Evolutionary conservation across 2,329 filamentous ascomycete genomes (phyloP), one percentile per base, ranked within the genome.

Genomic region (Penicillium sp.): DNA sequence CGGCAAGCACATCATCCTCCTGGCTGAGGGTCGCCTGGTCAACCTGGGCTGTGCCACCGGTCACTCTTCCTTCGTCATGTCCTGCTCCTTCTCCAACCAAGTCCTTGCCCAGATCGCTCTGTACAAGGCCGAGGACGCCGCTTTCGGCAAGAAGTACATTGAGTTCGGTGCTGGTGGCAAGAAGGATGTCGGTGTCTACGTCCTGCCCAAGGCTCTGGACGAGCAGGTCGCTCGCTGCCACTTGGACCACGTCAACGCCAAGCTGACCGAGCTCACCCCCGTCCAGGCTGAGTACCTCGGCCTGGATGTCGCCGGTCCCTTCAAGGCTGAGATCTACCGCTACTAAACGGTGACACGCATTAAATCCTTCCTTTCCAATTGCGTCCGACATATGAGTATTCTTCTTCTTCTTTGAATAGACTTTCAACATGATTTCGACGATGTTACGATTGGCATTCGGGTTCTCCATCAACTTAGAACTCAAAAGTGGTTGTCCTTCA

Each of bases 81-180:
- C 92, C 69, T 99, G 94, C 89, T 97, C 93, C 61, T 99, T 99
- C 89, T 96, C 92, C 85, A 99, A 99, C 89, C 94, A 99, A 85
- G 94, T 97, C 69, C 90, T 99, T 76, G 94, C 94, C 65, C 94
- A 99, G 84, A 97, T 99, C 81, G 88, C 96, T 83, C 83, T 99
- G 71, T 99, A 80, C 89, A 97, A 97, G 89, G 88, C 86, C 70
- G 83, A 88, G 69, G 92, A 97, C 75, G 84, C 84, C 74, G 88
- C 81, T 52, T 99, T 96, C 76, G 85, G 88, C 78, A 81, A 90
- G 80, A 97, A 97, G 85, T 96, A 97, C 81, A 80, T 92, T 68
- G 94, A 97, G 81, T 99, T 96, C 76, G 91, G 89, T 80, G 90
- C 92, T 84, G 85, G 84, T 61, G 90, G 89, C 78, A 91, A 94